Conservation (phyloP, 2,329 filamentous ascomycete genomes). For the Neurospora sp. region DNA sequence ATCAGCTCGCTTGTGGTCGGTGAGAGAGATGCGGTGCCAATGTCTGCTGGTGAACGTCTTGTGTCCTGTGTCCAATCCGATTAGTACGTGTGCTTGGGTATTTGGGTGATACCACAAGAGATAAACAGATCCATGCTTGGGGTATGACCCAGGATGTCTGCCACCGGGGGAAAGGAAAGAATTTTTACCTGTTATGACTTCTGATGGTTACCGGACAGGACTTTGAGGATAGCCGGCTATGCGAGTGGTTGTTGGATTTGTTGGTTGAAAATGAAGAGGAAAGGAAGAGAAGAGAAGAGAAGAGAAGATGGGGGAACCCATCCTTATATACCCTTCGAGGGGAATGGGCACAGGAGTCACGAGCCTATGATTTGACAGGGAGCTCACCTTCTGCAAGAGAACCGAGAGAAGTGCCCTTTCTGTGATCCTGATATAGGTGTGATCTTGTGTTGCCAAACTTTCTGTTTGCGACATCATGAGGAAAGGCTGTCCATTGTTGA, state of each 20-base stretch:
- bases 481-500: not conserved
- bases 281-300: not conserved
- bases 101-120: not conserved
- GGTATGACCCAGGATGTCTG: not conserved
- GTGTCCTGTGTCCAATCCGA: not conserved
- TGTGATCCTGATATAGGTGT: not conserved
- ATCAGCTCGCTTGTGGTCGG: not conserved
- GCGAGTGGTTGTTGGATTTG: not conserved
- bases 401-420: not conserved
- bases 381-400: not conserved
- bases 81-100: not conserved
- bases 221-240: not conserved
- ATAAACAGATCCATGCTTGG: not conserved
- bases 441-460: not conserved
- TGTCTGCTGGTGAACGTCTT: not conserved
- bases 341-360: not conserved
- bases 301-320: not conserved
- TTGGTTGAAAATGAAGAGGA: not conserved
- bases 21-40: not conserved
- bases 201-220: not conserved
- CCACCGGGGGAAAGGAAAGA: not conserved
- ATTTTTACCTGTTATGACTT: not conserved
- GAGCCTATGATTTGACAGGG: not conserved
- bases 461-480: not conserved
- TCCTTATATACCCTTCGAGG: not conserved